These are phyloP conservation scores for Rhodomyrtus tomentosa DNA, from an alignment of 345 rosid genomes.

Conservation along the genomic window DNA sequence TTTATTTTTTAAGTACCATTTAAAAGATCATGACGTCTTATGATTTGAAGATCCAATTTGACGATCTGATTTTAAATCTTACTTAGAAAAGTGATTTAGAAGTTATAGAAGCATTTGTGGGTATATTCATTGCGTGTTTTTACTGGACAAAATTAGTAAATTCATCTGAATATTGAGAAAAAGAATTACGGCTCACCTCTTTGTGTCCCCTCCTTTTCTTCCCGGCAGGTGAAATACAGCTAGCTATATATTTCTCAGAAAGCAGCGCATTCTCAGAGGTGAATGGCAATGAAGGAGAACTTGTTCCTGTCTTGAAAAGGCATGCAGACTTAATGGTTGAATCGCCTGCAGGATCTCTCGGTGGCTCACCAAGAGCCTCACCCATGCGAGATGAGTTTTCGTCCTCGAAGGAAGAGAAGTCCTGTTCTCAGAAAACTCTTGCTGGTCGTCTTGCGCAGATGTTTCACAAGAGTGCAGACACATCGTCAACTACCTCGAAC, in stretches of 20 bases:
- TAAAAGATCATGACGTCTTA: background rate
- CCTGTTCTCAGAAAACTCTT: constrained; percentile 34
- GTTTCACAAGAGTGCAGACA: constrained; percentile 52
- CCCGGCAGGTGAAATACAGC: constrained; percentile 69
- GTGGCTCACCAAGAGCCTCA: constrained; percentile 31
- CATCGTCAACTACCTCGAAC: constrained; percentile 7
- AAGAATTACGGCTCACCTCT: background rate
- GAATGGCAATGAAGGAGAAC: constrained; percentile 12
- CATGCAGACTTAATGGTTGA: constrained; percentile 17
- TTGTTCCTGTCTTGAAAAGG: constrained; percentile 17
- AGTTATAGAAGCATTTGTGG: background rate
- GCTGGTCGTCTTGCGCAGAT: constrained; percentile 73
- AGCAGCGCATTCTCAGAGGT: constrained; percentile 32
- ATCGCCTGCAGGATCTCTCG: constrained; percentile 22
- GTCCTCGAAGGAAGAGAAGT: constrained; percentile 40
- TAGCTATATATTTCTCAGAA: constrained; percentile 53
- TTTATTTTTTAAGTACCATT: background rate
- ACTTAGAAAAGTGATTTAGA: background rate
- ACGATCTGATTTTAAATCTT: background rate
- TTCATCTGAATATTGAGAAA: background rate
- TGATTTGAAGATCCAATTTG: background rate
- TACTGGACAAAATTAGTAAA: background rate
- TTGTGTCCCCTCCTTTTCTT: background rate
- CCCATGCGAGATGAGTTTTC: constrained; percentile 39
- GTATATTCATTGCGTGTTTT: background rate